Base-by-base conservation (phyloP, 164 flowering plant genomes). In the Houttuynia cordata region DNA sequence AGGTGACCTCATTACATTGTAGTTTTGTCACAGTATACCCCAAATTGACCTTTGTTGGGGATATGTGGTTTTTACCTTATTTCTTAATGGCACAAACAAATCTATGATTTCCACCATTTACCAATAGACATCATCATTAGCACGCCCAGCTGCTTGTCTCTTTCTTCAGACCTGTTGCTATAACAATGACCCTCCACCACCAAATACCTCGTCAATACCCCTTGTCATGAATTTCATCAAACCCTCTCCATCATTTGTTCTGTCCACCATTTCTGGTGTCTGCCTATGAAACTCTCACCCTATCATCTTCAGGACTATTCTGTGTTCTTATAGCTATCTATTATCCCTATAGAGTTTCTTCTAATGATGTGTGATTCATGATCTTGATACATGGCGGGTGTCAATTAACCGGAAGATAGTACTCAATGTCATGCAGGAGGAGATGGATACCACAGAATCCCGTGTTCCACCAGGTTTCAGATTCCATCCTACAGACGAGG, bases 401-500 rank as follows among this genome's bases (percentile, higher is more conserved):
- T 45, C 2, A 45, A 45, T 10, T 45, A 10, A 45, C 49, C 12
- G 49, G 49, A 17, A 45, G 17, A 0, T 12, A 45, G 17, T 17
- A 10, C n/a, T n/a, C n/a, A 45, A 45, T 45, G 49, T 45, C 14
- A 8, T 45, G 49, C 49, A 53, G 72, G 67, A 74, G 73, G 74
- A 9, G 50, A 54, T 70, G 74, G 77, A 88, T 58, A 51, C 79
- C 15, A 69, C 74, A 77, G 96, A 85, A 65, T 79, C 84, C 0
- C 79, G 86, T 59, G 87, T 90, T 30, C 94, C 97, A n/a, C 97
- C 97, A 0, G 97, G 97, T 17, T 90, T 90, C 58, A 76, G 94
- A 50, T 90, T 90, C 60, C 97, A 90, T 70, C 97, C 97, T 0
- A 90, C 94, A 0, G 97, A 90, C 34, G 94, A 90, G 62, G 94